These are phyloP conservation scores for Xanthoceras sorbifolium DNA, from an alignment of 345 rosid species.

Conservation along the genomic window DNA sequence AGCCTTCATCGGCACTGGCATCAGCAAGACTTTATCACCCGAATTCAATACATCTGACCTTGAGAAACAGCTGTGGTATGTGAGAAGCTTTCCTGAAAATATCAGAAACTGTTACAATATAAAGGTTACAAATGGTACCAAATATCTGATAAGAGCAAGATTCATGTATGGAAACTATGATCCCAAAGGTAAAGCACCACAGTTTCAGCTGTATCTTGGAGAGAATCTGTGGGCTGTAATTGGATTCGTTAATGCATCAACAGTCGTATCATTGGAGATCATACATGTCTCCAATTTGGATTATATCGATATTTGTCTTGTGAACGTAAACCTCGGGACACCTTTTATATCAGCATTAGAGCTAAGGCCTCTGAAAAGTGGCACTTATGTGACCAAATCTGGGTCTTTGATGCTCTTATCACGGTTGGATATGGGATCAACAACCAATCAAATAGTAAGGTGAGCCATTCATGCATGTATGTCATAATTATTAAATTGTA, in stretches of 20 bases:
- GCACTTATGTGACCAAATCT: slow-evolving; percentile 7
- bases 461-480: neutral
- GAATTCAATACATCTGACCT: neutral
- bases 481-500: neutral
- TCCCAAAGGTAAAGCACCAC: slow-evolving; percentile 12
- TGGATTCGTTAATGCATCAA: slow-evolving; percentile 11
- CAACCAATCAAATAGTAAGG: slow-evolving; percentile 22
- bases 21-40: neutral
- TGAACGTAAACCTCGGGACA: slow-evolving; percentile 35
- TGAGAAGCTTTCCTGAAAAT: slow-evolving; percentile 43
- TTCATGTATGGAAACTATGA: slow-evolving; percentile 45
- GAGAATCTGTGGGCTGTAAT: slow-evolving; percentile 31
- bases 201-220: slow-evolving; percentile 37
- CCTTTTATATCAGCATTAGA: slow-evolving; percentile 58
- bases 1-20: neutral
- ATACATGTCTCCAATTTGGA: slow-evolving; percentile 25
- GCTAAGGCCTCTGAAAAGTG: slow-evolving; percentile 33
- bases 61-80: neutral
- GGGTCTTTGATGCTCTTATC: slow-evolving; percentile 9
- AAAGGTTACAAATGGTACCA: slow-evolving; percentile 28
- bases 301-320: slow-evolving; percentile 37
- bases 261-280: slow-evolving; percentile 25
- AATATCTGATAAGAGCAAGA: slow-evolving; percentile 41
- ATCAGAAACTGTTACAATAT: slow-evolving; percentile 39
- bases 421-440: slow-evolving; percentile 21